Evolutionary conservation across 305 asterid genomes (phyloP).

Genomic region (Fraxinus floribunda): DNA sequence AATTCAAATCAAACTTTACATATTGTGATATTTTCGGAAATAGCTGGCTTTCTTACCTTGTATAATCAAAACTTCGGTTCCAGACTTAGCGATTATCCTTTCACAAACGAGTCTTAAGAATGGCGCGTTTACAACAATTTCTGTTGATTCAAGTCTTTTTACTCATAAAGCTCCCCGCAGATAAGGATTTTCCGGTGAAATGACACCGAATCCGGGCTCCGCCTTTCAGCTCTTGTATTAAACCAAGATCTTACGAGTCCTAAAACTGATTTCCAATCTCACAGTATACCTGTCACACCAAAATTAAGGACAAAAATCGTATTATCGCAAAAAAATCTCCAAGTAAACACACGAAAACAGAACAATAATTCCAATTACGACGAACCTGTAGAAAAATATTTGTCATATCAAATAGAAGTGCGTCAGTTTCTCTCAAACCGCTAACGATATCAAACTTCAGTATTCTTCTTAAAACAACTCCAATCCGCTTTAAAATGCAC

Average conservation of each 20-base stretch:
- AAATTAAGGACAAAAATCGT: constrained; percentile 2
- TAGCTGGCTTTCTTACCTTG: constrained; percentile 21
- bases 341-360: constrained; percentile 8
- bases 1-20: constrained; percentile 25
- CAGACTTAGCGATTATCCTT: constrained; percentile 9
- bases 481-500: constrained; percentile 25
- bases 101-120: not conserved
- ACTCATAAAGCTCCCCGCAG: constrained; percentile 18
- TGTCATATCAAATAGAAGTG: constrained; percentile 18
- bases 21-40: constrained; percentile 18
- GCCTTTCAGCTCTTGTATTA: constrained; percentile 3
- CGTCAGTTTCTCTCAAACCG: constrained; percentile 23
- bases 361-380: constrained; percentile 17
- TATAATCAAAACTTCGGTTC: not conserved
- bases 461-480: constrained; percentile 21
- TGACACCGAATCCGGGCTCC: constrained; percentile 18
- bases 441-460: constrained; percentile 22
- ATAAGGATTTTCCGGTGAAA: constrained; percentile 17
- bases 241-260: constrained; percentile 29
- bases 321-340: constrained; percentile 7
- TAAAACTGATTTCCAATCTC: constrained; percentile 37
- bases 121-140: constrained; percentile 18
- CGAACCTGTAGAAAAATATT: constrained; percentile 31
- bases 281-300: constrained; percentile 27
- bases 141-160: constrained; percentile 23